Conservation (phyloP, 768 basidiomycete genomes). For the Amanita thiersii region DNA sequence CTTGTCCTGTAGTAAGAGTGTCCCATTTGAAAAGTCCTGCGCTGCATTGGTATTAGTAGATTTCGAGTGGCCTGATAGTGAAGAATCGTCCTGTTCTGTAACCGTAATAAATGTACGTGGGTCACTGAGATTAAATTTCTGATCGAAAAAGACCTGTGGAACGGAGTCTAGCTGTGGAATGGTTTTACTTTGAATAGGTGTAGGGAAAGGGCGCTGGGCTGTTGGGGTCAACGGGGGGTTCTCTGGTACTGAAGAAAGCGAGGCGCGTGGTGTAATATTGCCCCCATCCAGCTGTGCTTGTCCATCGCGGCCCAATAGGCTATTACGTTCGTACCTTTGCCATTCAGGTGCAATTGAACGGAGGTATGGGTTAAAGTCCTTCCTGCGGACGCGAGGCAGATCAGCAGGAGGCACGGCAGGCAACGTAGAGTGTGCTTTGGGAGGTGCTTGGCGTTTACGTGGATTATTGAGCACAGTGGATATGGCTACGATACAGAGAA, state of each 20-base stretch:
- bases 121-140: constrained; percentile 74
- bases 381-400: constrained; percentile 71
- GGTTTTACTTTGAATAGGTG: constrained; percentile 26
- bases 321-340: constrained; percentile 57
- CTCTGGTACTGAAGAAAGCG: constrained; percentile 14
- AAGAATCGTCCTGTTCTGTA: constrained; percentile 62
- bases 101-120: constrained; percentile 71
- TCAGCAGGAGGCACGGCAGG: constrained; percentile 65
- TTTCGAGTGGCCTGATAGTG: constrained; percentile 41
- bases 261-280: constrained; percentile 17
- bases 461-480: constrained; percentile 93
- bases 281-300: constrained; percentile 29
- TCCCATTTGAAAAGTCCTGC: too few species aligned
- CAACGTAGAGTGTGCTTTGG: constrained; percentile 78
- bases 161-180: constrained; percentile 71
- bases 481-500: constrained; percentile 50
- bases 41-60: not conserved
- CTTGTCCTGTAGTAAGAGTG: constrained; percentile 75
- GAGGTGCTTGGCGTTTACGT: constrained; percentile 73
- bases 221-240: constrained; percentile 12
- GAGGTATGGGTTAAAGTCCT: constrained; percentile 83
- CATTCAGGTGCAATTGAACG: constrained; percentile 66
- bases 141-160: constrained; percentile 74
- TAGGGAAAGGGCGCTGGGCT: constrained; percentile 17
- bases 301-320: constrained; percentile 27